Evolutionary conservation across 495 filamentous ascomycete species (phyloP).

Genomic region (Penicillium cosmopolitanum): DNA sequence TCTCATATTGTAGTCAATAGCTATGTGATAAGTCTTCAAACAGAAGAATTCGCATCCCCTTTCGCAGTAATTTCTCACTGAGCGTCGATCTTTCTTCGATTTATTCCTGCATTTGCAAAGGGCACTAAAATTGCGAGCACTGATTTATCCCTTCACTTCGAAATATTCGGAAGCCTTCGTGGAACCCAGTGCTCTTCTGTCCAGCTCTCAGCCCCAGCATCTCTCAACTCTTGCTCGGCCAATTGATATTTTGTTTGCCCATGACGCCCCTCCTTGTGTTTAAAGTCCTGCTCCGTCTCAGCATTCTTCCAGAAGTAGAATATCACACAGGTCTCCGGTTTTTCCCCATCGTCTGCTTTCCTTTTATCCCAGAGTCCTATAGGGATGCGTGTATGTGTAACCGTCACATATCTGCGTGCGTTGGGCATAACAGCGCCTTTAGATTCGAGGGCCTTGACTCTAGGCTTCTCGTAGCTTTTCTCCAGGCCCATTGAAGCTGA

Average conservation of each 20-base stretch:
- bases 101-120: too few species aligned
- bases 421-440: not conserved
- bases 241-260: not conserved
- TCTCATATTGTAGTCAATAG: too few species aligned
- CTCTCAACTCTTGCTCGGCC: not conserved
- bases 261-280: not conserved
- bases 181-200: not conserved
- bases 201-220: not conserved
- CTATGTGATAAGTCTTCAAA: too few species aligned
- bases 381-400: not conserved
- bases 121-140: too few species aligned
- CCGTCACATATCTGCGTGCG: not conserved
- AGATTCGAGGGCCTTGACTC: not conserved
- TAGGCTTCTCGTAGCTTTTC: not conserved
- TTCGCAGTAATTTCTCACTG: too few species aligned
- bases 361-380: not conserved
- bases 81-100: too few species aligned
- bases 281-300: not conserved
- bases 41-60: too few species aligned
- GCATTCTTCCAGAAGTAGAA: not conserved
- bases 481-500: not conserved
- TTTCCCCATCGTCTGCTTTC: not conserved
- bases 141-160: not conserved
- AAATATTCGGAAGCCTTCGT: not conserved
- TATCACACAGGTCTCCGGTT: not conserved